Conservation (phyloP, 129 eudicot species). For the Glebionis coronaria region DNA sequence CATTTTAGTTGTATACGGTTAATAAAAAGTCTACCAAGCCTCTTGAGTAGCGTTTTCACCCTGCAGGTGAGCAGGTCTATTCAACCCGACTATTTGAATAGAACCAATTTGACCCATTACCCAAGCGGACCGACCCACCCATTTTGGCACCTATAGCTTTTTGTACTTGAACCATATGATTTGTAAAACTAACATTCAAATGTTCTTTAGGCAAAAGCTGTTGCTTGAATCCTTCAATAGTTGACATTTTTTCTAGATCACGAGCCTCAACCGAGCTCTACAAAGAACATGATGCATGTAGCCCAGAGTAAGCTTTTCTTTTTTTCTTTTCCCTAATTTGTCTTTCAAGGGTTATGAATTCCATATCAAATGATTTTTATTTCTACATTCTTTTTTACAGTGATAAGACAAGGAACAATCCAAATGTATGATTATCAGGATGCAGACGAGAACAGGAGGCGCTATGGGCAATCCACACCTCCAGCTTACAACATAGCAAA, state of each 20-base stretch:
- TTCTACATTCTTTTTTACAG: conserved; percentile 25
- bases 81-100: too few species aligned
- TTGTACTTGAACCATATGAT: neutral
- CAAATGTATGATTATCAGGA: too few species aligned
- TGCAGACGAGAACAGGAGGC: too few species aligned
- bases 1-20: too few species aligned
- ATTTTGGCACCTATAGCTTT: neutral
- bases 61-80: too few species aligned
- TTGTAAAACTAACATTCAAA: neutral
- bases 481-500: conserved; percentile 47
- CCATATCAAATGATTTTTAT: neutral
- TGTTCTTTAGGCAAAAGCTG: conserved; percentile 49
- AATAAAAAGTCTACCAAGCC: too few species aligned
- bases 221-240: conserved; percentile 62
- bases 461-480: too few species aligned
- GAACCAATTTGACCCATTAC: too few species aligned
- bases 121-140: too few species aligned
- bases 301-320: conserved; percentile 62
- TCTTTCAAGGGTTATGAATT: neutral
- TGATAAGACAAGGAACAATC: conserved; percentile 62
- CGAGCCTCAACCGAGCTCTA: conserved; percentile 75
- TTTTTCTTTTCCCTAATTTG: conserved; percentile 1
- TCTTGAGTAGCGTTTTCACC: too few species aligned
- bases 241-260: conserved; percentile 46
- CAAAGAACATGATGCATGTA: conserved; percentile 74